These are phyloP conservation scores for Syzygium aqueum DNA, from an alignment of 345 rosid species.

Conservation along the genomic window DNA sequence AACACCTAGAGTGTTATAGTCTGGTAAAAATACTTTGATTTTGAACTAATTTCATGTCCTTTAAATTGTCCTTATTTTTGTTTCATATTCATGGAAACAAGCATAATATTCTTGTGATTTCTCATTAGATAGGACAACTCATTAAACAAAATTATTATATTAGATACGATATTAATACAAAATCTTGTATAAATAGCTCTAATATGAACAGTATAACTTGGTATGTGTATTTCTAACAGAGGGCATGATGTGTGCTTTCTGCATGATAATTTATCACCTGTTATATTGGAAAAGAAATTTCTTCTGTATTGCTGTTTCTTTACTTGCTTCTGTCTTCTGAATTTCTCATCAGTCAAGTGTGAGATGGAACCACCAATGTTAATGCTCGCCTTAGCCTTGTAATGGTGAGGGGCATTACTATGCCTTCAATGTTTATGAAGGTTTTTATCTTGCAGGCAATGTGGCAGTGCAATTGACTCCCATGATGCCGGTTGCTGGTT, in stretches of 20 bases:
- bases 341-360: background rate
- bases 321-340: background rate
- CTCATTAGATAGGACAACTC: background rate
- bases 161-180: background rate
- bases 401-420: background rate
- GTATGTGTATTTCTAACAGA: background rate
- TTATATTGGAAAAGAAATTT: background rate
- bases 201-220: background rate
- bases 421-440: background rate
- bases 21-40: background rate
- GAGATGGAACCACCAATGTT: background rate
- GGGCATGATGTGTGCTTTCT: background rate
- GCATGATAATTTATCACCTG: background rate
- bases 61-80: background rate
- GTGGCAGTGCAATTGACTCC: conserved; percentile 56
- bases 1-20: background rate
- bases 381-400: background rate
- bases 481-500: conserved; percentile 25
- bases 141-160: background rate
- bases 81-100: background rate
- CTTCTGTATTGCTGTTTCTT: background rate
- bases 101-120: background rate
- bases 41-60: background rate
- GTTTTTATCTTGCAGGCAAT: conserved; percentile 33
- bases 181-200: background rate